phyloP scores from a whole-genome alignment of 306 rosid genomes.

The Oxytropis ochrocephala region DNA sequence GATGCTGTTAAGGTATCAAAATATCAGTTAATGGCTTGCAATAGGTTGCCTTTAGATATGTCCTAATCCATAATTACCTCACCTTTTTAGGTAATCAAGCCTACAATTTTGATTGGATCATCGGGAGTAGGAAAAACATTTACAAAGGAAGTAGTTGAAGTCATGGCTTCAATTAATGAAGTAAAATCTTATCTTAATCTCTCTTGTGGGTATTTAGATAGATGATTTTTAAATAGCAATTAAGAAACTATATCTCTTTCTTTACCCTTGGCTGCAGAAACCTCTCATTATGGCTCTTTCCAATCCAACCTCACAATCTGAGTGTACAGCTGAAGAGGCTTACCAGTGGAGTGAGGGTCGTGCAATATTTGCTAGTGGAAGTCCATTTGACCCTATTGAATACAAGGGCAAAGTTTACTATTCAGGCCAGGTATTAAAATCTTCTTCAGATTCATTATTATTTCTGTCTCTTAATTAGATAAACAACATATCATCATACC shows the following conservation, averaged over 20 bases:
- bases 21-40: background rate
- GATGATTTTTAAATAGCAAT: background rate
- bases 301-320: slow-evolving; percentile 87
- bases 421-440: slow-evolving; percentile 69
- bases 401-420: slow-evolving; percentile 57
- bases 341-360: slow-evolving; percentile 84
- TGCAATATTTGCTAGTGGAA: slow-evolving; percentile 87
- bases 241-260: slow-evolving; percentile 7
- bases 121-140: slow-evolving; percentile 80
- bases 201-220: background rate
- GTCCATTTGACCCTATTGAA: slow-evolving; percentile 87
- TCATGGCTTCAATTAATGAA: slow-evolving; percentile 56
- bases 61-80: background rate
- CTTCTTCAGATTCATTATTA: background rate
- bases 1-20: slow-evolving; percentile 68
- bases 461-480: background rate
- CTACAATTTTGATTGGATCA: slow-evolving; percentile 83
- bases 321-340: slow-evolving; percentile 95
- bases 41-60: background rate
- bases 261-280: slow-evolving; percentile 43
- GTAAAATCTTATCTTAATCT: slow-evolving; percentile 31
- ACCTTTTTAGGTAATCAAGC: slow-evolving; percentile 57
- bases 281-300: slow-evolving; percentile 92
- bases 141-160: slow-evolving; percentile 80
- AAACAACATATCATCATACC: background rate